A percentile compares a stretch with the other conserved stretches of the same genome.
Evolutionary conservation across 352 stramenopile genomes (phyloP).

Genomic region (Phytopythium montanum): DNA sequence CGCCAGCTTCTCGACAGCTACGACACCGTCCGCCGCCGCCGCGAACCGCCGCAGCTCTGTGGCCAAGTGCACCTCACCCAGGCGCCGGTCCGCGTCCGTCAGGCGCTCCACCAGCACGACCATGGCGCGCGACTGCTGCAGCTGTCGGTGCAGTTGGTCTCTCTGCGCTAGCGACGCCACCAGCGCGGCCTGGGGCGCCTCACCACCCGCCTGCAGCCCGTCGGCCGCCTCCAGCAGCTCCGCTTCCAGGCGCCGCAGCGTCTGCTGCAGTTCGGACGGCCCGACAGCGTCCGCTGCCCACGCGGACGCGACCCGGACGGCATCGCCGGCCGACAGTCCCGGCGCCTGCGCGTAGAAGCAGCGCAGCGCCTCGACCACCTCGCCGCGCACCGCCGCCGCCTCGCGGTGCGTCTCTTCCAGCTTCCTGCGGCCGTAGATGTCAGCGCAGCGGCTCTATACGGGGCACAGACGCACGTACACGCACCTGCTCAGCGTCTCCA

Average conservation of each 20-base stretch:
- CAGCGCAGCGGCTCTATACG: neutral
- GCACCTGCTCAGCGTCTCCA: slow-evolving; percentile 5
- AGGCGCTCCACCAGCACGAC: slow-evolving; percentile 67
- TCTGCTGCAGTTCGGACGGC: slow-evolving; percentile 44
- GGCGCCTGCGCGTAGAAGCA: slow-evolving; percentile 61
- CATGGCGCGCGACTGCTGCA: slow-evolving; percentile 60
- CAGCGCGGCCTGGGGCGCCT: slow-evolving; percentile 32
- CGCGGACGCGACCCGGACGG: slow-evolving; percentile 47
- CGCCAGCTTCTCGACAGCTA: slow-evolving; percentile 35
- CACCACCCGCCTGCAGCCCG: slow-evolving; percentile 43
- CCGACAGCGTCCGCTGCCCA: slow-evolving; percentile 23
- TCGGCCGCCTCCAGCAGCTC: slow-evolving; percentile 43
- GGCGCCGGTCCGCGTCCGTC: slow-evolving; percentile 46
- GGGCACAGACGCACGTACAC: neutral
- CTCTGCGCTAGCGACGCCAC: slow-evolving; percentile 53
- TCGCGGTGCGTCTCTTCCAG: slow-evolving; percentile 65
- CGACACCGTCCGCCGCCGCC: slow-evolving; percentile 34
- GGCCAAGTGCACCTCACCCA: slow-evolving; percentile 42
- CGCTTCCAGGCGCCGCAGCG: slow-evolving; percentile 36
- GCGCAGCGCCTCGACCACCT: slow-evolving; percentile 59
- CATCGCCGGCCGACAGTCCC: slow-evolving; percentile 54
- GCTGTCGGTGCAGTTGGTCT: slow-evolving; percentile 54
- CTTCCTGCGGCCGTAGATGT: slow-evolving; percentile 27
- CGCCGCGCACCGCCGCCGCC: slow-evolving; percentile 44
- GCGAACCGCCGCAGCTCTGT: slow-evolving; percentile 45